phyloP scores from a whole-genome alignment of 2,329 filamentous ascomycete genomes.

The Cladosporium sp. region DNA sequence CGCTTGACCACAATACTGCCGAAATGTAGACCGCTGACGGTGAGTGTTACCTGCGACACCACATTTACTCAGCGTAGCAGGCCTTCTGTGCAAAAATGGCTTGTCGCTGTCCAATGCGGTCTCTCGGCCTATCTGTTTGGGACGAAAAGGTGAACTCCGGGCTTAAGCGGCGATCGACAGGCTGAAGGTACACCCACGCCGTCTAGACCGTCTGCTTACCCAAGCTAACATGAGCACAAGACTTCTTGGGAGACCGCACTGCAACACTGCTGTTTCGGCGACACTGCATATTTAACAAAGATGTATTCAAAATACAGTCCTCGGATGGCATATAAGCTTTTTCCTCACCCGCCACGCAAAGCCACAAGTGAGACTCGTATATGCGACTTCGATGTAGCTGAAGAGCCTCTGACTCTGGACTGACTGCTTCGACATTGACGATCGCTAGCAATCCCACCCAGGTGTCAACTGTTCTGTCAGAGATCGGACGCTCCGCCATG shows the following conservation, averaged over 20 bases:
- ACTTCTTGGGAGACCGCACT: not conserved
- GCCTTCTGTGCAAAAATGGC: not conserved
- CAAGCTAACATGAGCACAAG: constrained; percentile 1
- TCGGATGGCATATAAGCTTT: not conserved
- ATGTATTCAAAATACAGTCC: not conserved
- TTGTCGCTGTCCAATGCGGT: too few relatives aligned
- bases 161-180: not conserved
- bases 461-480: too few relatives aligned
- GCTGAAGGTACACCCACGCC: not conserved
- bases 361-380: not conserved
- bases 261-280: too few relatives aligned
- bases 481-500: too few relatives aligned
- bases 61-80: not conserved
- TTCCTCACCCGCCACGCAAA: not conserved
- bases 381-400: too few relatives aligned
- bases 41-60: not conserved
- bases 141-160: not conserved
- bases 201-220: not conserved
- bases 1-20: not conserved
- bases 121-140: too few relatives aligned
- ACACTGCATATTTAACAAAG: too few relatives aligned
- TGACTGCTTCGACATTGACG: too few relatives aligned
- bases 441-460: too few relatives aligned
- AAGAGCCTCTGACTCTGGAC: too few relatives aligned
- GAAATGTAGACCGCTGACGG: not conserved